Base-by-base conservation (phyloP, 805 yeast genomes). In the Ogataea ganodermae region DNA sequence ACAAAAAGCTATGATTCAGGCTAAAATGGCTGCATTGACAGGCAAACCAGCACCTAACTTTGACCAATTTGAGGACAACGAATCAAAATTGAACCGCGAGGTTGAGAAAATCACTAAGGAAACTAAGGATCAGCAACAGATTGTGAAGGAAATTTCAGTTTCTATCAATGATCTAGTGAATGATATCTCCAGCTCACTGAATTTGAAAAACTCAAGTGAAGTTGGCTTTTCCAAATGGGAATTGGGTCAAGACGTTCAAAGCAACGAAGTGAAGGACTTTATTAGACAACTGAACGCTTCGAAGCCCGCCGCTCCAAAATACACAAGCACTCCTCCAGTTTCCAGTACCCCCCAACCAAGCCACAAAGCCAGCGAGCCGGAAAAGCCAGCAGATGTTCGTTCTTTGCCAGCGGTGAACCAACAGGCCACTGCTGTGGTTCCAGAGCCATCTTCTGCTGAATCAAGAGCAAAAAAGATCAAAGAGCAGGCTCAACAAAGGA, bases 1-100 rank as follows among this genome's bases (percentile, higher is more conserved):
- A 56, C 83, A 88, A 35, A 85, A 86, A 61, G 95, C 92, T 33
- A 69, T 83, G 47, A 73, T 94, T 57, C 82, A 83, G 53, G 87
- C 91, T 42, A 79, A 96, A 56, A 90, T 92, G 96, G 96, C 96
- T 23, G 89, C 92, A 3, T 76, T 92, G 59, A 91, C 97, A 0
- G 97, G 97, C 5, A 85, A 83, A 59, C 72, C 79, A 6, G 70
- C 74, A 2, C 68, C 75, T 6, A 70, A 70, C 26, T 65, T 71
- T 35, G 75, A 73, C 20, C 71, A 70, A 3, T 74, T 78, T 56
- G 80, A 81, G 32, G 78, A 74, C 44, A 76, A 80, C 42, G 89
- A 84, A 50, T 64, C 70, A 6, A 69, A 72, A 48, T 73, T 84
- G 52, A 76, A 74, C 42, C 76, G 73, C 49, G 84, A 80, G 42